phyloP scores from a whole-genome alignment of 331 rosid species.

The Quercus lobata region DNA sequence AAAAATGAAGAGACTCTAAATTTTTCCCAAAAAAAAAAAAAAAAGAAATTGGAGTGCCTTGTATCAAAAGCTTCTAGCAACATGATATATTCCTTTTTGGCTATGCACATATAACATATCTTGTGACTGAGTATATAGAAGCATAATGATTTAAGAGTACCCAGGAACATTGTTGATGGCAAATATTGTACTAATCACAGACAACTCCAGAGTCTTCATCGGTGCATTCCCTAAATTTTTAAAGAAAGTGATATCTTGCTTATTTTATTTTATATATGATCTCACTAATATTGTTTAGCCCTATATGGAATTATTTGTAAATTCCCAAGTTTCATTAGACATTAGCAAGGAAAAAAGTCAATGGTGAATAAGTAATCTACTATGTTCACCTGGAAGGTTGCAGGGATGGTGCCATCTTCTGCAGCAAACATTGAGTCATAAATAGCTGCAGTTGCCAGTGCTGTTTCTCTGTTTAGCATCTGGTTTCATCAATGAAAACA shows the following conservation, averaged over 20 bases:
- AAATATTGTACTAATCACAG: background rate
- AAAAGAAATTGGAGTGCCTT: no score
- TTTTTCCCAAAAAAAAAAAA: no score
- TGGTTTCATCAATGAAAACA: constrained; percentile 25
- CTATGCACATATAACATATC: background rate
- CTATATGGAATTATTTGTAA: background rate
- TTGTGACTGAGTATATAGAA: no score
- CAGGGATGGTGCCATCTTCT: constrained; percentile 92
- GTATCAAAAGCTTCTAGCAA: no score
- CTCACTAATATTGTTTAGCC: background rate
- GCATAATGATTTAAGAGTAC: no score
- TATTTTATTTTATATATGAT: no score
- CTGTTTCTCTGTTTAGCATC: constrained; percentile 83
- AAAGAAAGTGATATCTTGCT: background rate
- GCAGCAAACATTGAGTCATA: constrained; percentile 90
- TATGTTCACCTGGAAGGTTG: constrained; percentile 87
- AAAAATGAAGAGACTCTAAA: no score
- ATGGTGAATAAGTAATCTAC: background rate
- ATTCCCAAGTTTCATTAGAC: background rate
- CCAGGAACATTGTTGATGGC: background rate
- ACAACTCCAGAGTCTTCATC: background rate
- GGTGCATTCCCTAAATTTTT: background rate
- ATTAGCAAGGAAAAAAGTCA: background rate
- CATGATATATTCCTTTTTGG: background rate
- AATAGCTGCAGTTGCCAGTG: constrained; percentile 91